Evolutionary conservation across 2,329 filamentous ascomycete species (phyloP), one percentile per base, ranked within the genome.

Genomic region (Phaeophleospora eucalypticola): DNA sequence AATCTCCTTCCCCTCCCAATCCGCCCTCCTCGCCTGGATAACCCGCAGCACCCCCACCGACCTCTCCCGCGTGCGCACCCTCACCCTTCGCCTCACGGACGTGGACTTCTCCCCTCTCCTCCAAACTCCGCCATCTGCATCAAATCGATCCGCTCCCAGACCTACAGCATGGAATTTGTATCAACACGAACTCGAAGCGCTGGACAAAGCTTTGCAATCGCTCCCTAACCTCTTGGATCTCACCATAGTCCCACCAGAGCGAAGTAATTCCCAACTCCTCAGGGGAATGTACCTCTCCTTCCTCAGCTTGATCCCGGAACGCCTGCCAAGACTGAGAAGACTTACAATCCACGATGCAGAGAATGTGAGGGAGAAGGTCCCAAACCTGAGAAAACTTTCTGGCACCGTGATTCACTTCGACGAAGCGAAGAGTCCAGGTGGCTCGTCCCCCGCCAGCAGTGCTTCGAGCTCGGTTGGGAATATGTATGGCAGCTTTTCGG

Each of bases 1-100:
- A 1, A 29, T 56, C 39, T 51, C 36, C 34, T 59, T 63, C 43
- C 20, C 51, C 8, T 62, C 60, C 2, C 62, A 64, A 43, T 29
- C 46, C 7, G 51, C 56, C 18, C 53, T 64, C 42, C 57, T 58
- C 51, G 20, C 46, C 36, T 63, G 61, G 61, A 52, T 63, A 19
- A 42, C 54, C 19, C 46, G 47, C 10, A 58, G 56, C 40, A 43
- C 36, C 7, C 21, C 45, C 19, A 18, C 40, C 8, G 52, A 63
- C 32, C 52, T 63, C 14, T 45, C 46, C 17, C 56, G 53, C 6
- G 53, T 63, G n/a, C 48, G 49, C 20, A 43, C 41, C 12, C 36
- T 64, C 7, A 41, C 45, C 2, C 45, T 64, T 0, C 41, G 43
- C 14, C 43, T 64, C 8, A 59, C 54, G 15, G 62, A 64, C 46